Conservation (phyloP, 805 yeast genomes). For the Teunomyces pallodes region DNA sequence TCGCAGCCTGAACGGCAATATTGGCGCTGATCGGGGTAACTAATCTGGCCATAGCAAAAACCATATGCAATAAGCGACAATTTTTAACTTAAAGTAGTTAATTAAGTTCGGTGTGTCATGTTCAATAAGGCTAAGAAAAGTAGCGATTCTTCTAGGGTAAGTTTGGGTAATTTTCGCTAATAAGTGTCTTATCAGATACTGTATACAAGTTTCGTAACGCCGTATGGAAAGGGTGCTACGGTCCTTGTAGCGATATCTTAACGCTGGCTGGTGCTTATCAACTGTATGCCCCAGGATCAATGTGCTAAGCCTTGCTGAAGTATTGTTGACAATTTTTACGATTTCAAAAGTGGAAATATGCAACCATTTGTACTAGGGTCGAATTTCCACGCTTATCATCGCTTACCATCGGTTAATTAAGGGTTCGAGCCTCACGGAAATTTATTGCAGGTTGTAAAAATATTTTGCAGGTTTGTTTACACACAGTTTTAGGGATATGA, state of each 20-base stretch:
- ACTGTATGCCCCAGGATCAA: neutral
- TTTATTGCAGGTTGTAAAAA: neutral
- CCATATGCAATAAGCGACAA: neutral
- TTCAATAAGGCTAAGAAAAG: neutral
- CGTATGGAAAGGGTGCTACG: neutral
- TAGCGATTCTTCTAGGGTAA: neutral
- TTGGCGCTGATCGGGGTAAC: neutral
- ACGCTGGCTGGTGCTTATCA: neutral
- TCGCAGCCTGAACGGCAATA: constrained; percentile 2
- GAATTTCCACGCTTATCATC: constrained; percentile 1
- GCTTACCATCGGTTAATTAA: neutral
- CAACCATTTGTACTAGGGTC: neutral
- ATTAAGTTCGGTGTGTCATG: neutral
- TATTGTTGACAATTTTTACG: neutral
- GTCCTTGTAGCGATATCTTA: neutral
- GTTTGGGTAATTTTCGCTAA: neutral
- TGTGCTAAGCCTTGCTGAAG: neutral
- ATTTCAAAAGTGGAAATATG: constrained; percentile 3
- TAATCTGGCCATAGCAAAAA: neutral
- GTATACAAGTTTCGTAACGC: neutral
- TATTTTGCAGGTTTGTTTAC: neutral
- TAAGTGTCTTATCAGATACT: neutral
- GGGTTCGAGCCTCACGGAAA: constrained; percentile 3
- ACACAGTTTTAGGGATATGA: neutral
- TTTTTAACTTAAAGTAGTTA: no score